Conservation (phyloP, 78 protist genomes). For the Cyanophora paradoxa region DNA sequence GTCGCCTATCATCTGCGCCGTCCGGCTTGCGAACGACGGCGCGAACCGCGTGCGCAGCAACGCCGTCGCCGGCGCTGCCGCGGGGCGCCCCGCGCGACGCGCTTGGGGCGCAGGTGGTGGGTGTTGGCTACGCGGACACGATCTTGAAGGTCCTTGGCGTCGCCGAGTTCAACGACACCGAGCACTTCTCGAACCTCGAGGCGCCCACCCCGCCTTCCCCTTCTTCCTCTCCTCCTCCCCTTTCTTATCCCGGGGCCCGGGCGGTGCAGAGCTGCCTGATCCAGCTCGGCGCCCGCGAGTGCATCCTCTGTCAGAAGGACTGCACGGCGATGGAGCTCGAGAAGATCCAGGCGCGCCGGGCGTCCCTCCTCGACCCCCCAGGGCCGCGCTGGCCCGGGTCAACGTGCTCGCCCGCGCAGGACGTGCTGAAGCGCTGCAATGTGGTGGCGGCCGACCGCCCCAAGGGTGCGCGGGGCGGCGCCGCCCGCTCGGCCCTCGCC, state of each 20-base stretch:
- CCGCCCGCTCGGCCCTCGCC: neutral
- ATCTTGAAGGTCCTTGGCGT: too few species aligned
- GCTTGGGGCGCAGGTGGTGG: slow-evolving; percentile 2
- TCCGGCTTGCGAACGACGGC: neutral
- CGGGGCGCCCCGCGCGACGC: neutral
- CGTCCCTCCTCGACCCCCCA: neutral
- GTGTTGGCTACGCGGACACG: slow-evolving; percentile 32
- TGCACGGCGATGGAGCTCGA: neutral
- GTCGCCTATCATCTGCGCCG: slow-evolving; percentile 25
- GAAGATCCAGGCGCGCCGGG: slow-evolving; percentile 1
- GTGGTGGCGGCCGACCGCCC: slow-evolving; percentile 32
- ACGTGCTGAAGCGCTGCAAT: slow-evolving; percentile 15
- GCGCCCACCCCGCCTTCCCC: neutral
- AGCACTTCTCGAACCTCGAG: slow-evolving; percentile 47
- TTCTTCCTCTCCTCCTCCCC: neutral
- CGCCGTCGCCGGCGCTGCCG: slow-evolving; percentile 5
- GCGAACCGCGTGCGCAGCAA: neutral
- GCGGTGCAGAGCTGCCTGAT: neutral
- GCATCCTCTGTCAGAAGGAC: slow-evolving; percentile 17
- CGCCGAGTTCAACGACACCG: slow-evolving; percentile 49
- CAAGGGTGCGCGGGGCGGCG: neutral
- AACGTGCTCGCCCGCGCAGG: too few species aligned
- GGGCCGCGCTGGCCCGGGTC: neutral
- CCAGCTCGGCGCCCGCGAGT: slow-evolving; percentile 55
- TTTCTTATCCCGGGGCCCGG: neutral